Base-by-base conservation (phyloP, 202 grass and related monocot genomes). In the Brachypodium distachyon region DNA sequence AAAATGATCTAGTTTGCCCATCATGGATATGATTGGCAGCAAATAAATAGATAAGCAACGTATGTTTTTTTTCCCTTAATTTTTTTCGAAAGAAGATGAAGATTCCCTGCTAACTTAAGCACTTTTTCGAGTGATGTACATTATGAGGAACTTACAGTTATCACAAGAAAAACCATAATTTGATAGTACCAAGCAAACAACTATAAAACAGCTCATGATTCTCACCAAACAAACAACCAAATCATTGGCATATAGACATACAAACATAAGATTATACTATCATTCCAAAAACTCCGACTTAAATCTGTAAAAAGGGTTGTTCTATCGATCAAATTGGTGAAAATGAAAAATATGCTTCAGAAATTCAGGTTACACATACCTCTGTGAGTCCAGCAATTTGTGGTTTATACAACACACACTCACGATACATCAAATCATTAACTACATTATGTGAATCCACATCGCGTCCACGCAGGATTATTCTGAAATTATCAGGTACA, bases 371-470 rank as follows among this genome's bases (percentile, higher is more conserved):
- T 82, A 74, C 42, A 81, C 42, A 29, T 89, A 99, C 96, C 96
- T 92, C 89, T 26, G 56, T 69, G 52, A 81, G 43, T 70, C 91
- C 89, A 40, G 77, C 48, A 78, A 91, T 77, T 55, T 99, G 92
- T 42, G 96, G 96, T 76, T 70, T 89, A 79, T 99, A 99, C 85
- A 92, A 77, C 51, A 99, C 84, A 7, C 96, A 99, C 57, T 99
- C 96, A 9, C 92, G 87, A 77, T 99, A 99, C 74, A 93, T 87
- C 58, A 99, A 80, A 85, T 96, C 91, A 40, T 89, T 93, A 81
- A 87, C 85, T 55, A 99, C 76, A 78, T 83, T 79, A 78, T 96
- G 89, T 77, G 87, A 71, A 55, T 89, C 78, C 73, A 99, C 96
- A 72, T 84, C 85, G 78, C 54, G 48, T 78, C 85, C 89, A 78